These are phyloP conservation scores for Fraxinus floribunda DNA, from an alignment of 305 asterid species.

Conservation along the genomic window DNA sequence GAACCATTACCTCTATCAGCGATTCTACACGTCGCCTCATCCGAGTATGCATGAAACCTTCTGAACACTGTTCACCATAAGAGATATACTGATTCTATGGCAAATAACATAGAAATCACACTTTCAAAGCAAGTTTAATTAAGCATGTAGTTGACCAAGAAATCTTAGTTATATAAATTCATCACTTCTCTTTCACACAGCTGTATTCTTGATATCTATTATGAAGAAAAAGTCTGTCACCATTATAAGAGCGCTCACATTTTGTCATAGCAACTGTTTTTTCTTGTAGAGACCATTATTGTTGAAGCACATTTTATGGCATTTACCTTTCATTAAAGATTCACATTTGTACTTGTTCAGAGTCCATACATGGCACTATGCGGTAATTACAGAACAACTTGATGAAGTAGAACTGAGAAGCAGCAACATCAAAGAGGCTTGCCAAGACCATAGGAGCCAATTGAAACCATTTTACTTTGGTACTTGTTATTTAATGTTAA, in stretches of 20 bases:
- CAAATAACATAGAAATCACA: slow-evolving; percentile 9
- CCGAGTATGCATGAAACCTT: slow-evolving; percentile 96
- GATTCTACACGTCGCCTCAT: slow-evolving; percentile 97
- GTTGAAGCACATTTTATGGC: background rate
- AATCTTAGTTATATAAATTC: background rate
- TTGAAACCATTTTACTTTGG: background rate
- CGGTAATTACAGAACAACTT: background rate
- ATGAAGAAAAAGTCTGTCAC: background rate
- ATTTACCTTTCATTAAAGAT: background rate
- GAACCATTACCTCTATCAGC: slow-evolving; percentile 61
- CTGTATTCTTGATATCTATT: background rate
- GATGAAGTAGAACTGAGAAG: background rate
- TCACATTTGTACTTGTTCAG: background rate
- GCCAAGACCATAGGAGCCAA: background rate
- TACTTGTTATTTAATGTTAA: background rate
- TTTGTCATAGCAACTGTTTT: background rate
- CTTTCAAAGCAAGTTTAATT: slow-evolving; percentile 7
- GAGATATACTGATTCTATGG: slow-evolving; percentile 13
- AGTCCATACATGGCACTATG: background rate
- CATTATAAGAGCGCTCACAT: background rate
- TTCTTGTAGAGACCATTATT: background rate
- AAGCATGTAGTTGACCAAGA: slow-evolving; percentile 3
- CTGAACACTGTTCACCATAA: slow-evolving; percentile 67
- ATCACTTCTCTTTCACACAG: background rate
- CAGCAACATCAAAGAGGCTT: background rate